Base-by-base conservation (phyloP, 495 filamentous ascomycete genomes). In the Trichoderma virens region DNA sequence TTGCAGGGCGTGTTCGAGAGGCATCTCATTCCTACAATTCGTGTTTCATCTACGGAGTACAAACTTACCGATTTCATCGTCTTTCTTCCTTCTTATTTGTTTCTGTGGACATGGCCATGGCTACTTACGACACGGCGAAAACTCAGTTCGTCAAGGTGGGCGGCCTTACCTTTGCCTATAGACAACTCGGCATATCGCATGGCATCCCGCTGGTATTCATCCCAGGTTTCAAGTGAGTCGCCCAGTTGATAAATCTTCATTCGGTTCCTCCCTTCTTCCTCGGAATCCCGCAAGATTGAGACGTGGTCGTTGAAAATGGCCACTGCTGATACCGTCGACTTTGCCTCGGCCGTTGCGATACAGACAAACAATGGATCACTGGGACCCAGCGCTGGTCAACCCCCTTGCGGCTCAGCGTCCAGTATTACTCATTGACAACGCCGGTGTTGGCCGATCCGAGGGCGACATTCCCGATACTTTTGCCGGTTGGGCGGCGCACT, bases 401-500 rank as follows among this genome's bases (percentile, higher is more conserved):
- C 34, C 60, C 18, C 65, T 73, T 28, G 69, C 71, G 27, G 47
- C 43, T 14, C 41, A 59, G 20, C 70, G 70, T 13, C 71, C 67
- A 1, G 63, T 72, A 18, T 32, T 73, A 27, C 66, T 72, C 18
- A 43, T 70, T 20, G 70, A 73, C 63, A 67, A 72, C 35, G 32
- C 70, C 20, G 71, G 71, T 35, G 64, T 73, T 25, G 71, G 71
- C 8, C 65, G 68, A 20, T 67, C 64, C 28, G 62, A 35, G 23
- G 71, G 71, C 18, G 27, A 60, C 31, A 59, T 73, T 31, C 70
- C 69, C 23, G 61, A 65, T 16, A 71, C 64, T 1, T 63, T 59
- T 32, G 20, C 62, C 31, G 70, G 60, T 3, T 73, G 71, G 71
- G 75, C 79, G 6, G 82, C 82, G 67, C 90, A 91, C 68, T 73